phyloP scores from a whole-genome alignment of 306 rosid species.

The Casuarina glauca region DNA sequence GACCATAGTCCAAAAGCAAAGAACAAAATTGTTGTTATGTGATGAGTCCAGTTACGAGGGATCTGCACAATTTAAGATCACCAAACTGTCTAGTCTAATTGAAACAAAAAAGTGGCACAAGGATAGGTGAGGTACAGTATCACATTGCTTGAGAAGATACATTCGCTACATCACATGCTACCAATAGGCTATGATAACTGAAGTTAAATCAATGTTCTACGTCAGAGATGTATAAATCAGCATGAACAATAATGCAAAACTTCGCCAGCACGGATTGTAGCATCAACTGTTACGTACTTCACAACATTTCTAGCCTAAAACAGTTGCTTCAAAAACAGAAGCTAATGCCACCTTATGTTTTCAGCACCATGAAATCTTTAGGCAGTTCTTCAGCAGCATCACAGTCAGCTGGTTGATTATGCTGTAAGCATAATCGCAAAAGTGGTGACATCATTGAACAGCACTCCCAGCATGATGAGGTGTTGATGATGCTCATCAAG shows the following conservation, averaged over 20 bases:
- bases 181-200: neutral
- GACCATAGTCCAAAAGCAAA: conserved; percentile 89
- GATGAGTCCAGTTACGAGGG: conserved; percentile 82
- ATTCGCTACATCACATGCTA: neutral
- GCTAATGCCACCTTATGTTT: neutral
- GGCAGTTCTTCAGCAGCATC: neutral
- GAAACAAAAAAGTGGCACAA: neutral
- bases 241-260: neutral
- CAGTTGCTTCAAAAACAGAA: neutral
- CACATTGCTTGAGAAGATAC: conserved; percentile 13
- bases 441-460: neutral
- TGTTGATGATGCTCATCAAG: neutral
- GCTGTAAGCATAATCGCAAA: neutral
- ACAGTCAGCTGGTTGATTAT: conserved; percentile 2
- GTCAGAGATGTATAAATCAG: neutral
- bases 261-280: neutral
- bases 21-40: conserved; percentile 80
- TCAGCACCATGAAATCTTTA: neutral
- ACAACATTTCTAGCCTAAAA: neutral
- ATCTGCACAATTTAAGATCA: conserved; percentile 52
- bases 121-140: neutral
- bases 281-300: neutral
- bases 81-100: neutral
- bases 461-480: neutral
- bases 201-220: neutral